A percentile compares a stretch with the other conserved stretches of the same genome.
Evolutionary conservation across 352 stramenopile genomes (phyloP).

Genomic region (Pythium brachiatum): DNA sequence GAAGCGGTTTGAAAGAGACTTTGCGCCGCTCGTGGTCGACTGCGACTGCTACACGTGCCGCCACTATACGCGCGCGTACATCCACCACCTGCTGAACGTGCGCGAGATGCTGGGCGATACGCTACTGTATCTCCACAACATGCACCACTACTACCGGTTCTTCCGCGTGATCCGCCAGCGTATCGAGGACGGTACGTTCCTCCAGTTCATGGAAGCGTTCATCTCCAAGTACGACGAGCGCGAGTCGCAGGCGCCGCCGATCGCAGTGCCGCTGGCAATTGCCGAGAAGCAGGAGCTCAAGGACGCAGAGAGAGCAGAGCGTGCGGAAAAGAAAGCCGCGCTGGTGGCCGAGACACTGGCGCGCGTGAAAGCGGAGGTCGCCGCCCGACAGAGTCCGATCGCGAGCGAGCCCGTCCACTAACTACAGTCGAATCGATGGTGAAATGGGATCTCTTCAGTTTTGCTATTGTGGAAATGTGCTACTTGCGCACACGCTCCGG

Average conservation of each 20-base stretch:
- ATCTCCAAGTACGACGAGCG: constrained; percentile 43
- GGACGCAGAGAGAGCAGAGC: constrained; percentile 40
- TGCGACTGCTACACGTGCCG: constrained; percentile 77
- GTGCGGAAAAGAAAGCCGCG: constrained; percentile 24
- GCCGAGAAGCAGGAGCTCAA: constrained; percentile 54
- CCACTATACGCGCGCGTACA: constrained; percentile 83
- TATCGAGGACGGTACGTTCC: constrained; percentile 44
- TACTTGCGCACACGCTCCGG: constrained; percentile 20
- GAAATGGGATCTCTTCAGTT: background rate
- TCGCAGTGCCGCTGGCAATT: constrained; percentile 52
- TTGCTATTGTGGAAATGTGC: background rate
- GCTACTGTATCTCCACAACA: constrained; percentile 87
- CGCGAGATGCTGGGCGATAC: constrained; percentile 92
- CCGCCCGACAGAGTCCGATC: constrained; percentile 6
- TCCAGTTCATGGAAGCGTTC: constrained; percentile 43
- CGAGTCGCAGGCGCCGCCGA: constrained; percentile 36
- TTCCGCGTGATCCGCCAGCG: constrained; percentile 55
- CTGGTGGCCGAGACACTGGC: constrained; percentile 16
- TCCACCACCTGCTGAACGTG: constrained; percentile 92
- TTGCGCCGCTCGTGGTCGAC: constrained; percentile 49
- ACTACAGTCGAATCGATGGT: background rate
- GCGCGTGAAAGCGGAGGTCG: constrained; percentile 21
- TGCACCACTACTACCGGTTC: constrained; percentile 76
- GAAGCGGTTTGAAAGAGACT: constrained; percentile 59
- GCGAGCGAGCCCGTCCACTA: constrained; percentile 9